Conservation (phyloP, 2,329 filamentous ascomycete genomes). For the Zelopaecilomyces penicillatus region DNA sequence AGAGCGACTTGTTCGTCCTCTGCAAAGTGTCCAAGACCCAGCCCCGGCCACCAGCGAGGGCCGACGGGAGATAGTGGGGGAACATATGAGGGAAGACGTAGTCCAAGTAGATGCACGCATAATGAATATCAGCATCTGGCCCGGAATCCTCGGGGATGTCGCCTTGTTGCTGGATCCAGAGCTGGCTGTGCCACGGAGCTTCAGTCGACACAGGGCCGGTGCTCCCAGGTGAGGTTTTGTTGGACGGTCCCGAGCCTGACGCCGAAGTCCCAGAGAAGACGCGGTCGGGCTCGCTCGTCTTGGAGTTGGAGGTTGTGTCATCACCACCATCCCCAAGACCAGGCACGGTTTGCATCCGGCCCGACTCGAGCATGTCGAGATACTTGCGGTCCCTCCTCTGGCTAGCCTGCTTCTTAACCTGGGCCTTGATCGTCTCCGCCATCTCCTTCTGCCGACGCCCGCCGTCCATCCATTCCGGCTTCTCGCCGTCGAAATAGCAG, state of each 20-base stretch:
- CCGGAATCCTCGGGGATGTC: slow-evolving; percentile 10
- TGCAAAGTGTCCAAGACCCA: slow-evolving; percentile 53
- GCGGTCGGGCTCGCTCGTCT: slow-evolving; percentile 1
- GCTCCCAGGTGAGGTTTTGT: slow-evolving; percentile 7
- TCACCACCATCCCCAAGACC: slow-evolving; percentile 7
- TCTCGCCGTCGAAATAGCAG: slow-evolving; percentile 43
- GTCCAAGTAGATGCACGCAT: slow-evolving; percentile 53
- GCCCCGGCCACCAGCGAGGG: slow-evolving; percentile 48
- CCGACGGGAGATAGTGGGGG: slow-evolving; percentile 51
- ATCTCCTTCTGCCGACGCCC: slow-evolving; percentile 40
- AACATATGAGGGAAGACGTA: slow-evolving; percentile 54
- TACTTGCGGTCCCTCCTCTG: slow-evolving; percentile 43
- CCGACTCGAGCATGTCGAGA: slow-evolving; percentile 32
- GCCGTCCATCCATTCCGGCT: slow-evolving; percentile 52
- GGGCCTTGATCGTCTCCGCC: slow-evolving; percentile 45
- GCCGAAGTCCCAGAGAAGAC: slow-evolving; percentile 3
- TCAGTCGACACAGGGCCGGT: slow-evolving; percentile 14
- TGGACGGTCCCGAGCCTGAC: background rate
- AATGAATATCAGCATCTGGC: slow-evolving; percentile 27
- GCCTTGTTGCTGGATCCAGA: slow-evolving; percentile 16
- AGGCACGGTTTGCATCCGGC: slow-evolving; percentile 8
- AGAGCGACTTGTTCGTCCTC: slow-evolving; percentile 49
- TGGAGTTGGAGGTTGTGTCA: background rate
- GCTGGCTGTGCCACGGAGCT: slow-evolving; percentile 24
- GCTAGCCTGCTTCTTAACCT: slow-evolving; percentile 46